Base-by-base conservation (phyloP, 805 yeast species). In the Yamadazyma takamatsuzukensis region DNA sequence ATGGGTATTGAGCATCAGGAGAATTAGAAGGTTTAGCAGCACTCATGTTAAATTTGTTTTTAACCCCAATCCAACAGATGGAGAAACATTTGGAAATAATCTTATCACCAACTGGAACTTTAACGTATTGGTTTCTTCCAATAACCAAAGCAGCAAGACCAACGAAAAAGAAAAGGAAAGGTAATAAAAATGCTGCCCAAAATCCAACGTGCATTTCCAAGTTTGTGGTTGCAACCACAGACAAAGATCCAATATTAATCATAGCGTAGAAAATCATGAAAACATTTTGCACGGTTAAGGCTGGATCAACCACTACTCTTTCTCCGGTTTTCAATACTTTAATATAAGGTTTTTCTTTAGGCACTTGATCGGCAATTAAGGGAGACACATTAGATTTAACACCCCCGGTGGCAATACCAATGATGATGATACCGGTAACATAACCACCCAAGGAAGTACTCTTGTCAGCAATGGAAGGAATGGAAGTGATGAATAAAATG, bases 341-440 rank as follows among this genome's bases (percentile, higher is more conserved):
- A 39, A 64, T 60, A 21, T 51, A 36, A 15, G 71, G 70, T 40
- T 52, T 53, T 25, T 62, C 61, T 40, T 62, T 63, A 35, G 68
- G 70, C 39, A 64, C 51, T 51, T 63, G 69, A 74, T 78, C 84
- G 29, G 87, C 89, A 53, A 84, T 77, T 53, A 84, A 67, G 13
- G 83, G 82, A 4, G 87, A 75, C 18, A 83, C 77, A 48, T 83
- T 83, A 25, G 88, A 70, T 55, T 84, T 84, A 53, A 84, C 84
- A 46, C 87, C 81, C 50, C 93, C 93, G 19, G 93, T 80, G 25
- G 87, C 90, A 24, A 81, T 46, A 45, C 90, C 90, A 47, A 84
- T 74, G 33, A 77, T 56, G 37, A 77, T 58, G 58, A 78, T 71
- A 19, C 76, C 70, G 27, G 67, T 64, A 31, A 74, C 52, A 37